phyloP scores from a whole-genome alignment of 1,284 basidiomycete genomes.

The Psilocybe mexicana region DNA sequence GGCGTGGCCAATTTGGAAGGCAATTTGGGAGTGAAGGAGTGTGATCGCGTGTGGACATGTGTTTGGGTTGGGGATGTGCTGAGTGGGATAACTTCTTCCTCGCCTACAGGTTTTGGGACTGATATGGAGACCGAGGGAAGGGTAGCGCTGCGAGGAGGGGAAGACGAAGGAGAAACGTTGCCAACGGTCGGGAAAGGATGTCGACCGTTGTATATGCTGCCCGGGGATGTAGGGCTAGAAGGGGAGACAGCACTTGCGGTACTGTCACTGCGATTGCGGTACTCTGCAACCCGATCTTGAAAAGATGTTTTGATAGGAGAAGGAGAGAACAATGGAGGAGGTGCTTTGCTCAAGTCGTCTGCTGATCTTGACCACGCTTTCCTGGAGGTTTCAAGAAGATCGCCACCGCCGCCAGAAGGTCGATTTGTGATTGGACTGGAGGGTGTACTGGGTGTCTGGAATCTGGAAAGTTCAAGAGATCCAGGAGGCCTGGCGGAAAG shows the following conservation, averaged over 20 bases:
- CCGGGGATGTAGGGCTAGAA: conserved; percentile 14
- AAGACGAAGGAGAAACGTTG: conserved; percentile 40
- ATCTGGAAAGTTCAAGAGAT: conserved; percentile 44
- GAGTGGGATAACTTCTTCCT: conserved; percentile 20
- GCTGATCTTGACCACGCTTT: conserved; percentile 78
- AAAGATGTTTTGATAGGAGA: conserved; percentile 52
- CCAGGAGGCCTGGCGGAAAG: conserved; percentile 53
- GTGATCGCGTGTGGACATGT: conserved; percentile 57
- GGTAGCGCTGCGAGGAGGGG: conserved; percentile 39
- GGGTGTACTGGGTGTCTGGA: conserved; percentile 36
- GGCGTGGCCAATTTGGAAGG: conserved; percentile 64
- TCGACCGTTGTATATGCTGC: conserved; percentile 27
- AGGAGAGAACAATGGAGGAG: conserved; percentile 43
- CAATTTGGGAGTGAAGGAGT: conserved; percentile 70
- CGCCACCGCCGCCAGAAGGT: conserved; percentile 49
- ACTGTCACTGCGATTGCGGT: conserved; percentile 48
- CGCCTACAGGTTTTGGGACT: conserved; percentile 34
- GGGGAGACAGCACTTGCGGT: conserved; percentile 30
- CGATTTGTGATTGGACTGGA: conserved; percentile 34
- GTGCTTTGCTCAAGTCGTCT: conserved; percentile 69
- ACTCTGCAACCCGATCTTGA: conserved; percentile 62
- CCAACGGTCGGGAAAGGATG: conserved; percentile 42
- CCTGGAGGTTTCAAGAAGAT: conserved; percentile 66
- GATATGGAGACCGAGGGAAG: conserved; percentile 38
- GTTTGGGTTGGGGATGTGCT: conserved; percentile 27